Base-by-base conservation (phyloP, 2,329 filamentous ascomycete genomes). In the Colletotrichum camelliae region DNA sequence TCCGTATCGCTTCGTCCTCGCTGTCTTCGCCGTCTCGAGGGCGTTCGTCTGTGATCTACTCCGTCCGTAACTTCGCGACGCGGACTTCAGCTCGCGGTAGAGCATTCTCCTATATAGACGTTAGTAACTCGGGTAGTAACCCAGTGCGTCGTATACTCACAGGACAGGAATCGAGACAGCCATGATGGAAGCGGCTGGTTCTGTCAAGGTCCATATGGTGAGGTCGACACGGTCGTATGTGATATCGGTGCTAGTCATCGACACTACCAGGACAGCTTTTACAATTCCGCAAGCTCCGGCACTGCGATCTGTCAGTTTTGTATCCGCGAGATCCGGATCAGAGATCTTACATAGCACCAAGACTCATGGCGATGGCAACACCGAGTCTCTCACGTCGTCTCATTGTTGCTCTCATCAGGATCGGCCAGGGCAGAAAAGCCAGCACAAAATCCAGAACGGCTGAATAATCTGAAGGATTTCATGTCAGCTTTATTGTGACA, bases 141-240 rank as follows among this genome's bases (percentile, higher is more conserved):
- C 0, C 5, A 18, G 18, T 15, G 2, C 1, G 5, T 24, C 13
- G 6, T 6, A n/a, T 9, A 79, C 83, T 75, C 76, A 84, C 82
- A 84, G 57, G 4, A 84, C 78, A 1, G 83, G 83, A 27, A 84
- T 82, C 1, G 79, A 84, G 2, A 84, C 78, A 10, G 83, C 83
- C 83, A 84, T 84, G 67, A 84, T 84, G 1, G 83, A 84, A 1
- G 80, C 82, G 2, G 83, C 82, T 6, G 83, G 83, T 43, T 84
- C 83, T 1, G 81, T 79, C 39, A 84, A 39, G 2, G 82, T 84
- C 83, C 83, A 84, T 7, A 84, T 84, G 1, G 82, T 84, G 6
- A 84, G 75, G 69, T 84, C 83, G 15, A 83, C 80, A 7, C 83
- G 81, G 21, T 82, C 83, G 37, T 81, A 84, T 0, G 83, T 84